Evolutionary conservation across 2,329 filamentous ascomycete species (phyloP).

Genomic region (Clarireedia sp.): DNA sequence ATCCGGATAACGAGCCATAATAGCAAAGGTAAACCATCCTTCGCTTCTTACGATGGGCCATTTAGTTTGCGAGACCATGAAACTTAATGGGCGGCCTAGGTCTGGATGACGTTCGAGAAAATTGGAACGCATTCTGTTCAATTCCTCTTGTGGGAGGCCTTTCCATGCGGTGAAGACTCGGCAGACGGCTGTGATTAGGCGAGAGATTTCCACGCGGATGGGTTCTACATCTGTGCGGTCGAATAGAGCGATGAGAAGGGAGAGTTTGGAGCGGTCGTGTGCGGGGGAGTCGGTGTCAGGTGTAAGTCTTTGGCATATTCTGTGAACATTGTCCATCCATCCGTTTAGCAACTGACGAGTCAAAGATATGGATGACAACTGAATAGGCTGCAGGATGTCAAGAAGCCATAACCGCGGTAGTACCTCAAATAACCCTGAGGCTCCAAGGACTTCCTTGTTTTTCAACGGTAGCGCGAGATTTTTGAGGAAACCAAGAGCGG

Average conservation of each 20-base stretch:
- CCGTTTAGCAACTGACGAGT: slow-evolving; percentile 47
- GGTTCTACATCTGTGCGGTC: slow-evolving; percentile 42
- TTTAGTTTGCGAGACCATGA: slow-evolving; percentile 48
- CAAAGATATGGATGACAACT: slow-evolving; percentile 52
- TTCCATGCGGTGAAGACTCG: slow-evolving; percentile 43
- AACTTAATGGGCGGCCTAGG: slow-evolving; percentile 35
- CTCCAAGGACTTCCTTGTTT: slow-evolving; percentile 47
- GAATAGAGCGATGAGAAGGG: slow-evolving; percentile 35
- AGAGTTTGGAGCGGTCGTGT: slow-evolving; percentile 31
- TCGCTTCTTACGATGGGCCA: slow-evolving; percentile 54
- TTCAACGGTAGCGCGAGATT: slow-evolving; percentile 51
- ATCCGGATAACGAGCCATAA: slow-evolving; percentile 46
- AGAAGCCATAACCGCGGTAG: slow-evolving; percentile 48
- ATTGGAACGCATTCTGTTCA: slow-evolving; percentile 29
- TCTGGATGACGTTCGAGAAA: slow-evolving; percentile 29
- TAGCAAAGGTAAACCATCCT: slow-evolving; percentile 53
- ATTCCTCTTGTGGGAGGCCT: slow-evolving; percentile 24
- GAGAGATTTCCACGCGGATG: slow-evolving; percentile 51
- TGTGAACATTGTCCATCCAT: slow-evolving; percentile 43
- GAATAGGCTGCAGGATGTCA: slow-evolving; percentile 47
- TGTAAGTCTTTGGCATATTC: slow-evolving; percentile 38
- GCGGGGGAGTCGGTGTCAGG: slow-evolving; percentile 31
- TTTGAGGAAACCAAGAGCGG: slow-evolving; percentile 52
- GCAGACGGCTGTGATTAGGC: slow-evolving; percentile 45
- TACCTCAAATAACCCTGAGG: slow-evolving; percentile 38